Evolutionary conservation across 768 basidiomycete genomes (phyloP), one percentile per base, ranked within the genome.

Genomic region (Sporobolomyces pararoseus): DNA sequence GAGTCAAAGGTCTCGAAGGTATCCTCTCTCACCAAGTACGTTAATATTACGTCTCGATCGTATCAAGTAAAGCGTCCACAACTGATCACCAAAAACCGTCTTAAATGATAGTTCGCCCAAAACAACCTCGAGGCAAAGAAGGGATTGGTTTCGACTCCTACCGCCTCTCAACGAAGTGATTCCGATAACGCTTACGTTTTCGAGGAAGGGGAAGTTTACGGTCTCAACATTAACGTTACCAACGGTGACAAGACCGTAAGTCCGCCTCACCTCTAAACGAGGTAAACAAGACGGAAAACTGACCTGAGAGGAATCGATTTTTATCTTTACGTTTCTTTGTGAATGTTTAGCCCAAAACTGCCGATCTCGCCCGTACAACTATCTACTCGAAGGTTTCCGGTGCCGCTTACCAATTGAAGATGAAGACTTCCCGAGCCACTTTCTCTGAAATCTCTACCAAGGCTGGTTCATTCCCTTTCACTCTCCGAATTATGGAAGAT

Each of bases 371-470:
- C 19, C 44, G 85, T 78, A 96, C 94, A 63, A 89, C 90, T 44
- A 87, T 99, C 78, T 96, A 90, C 84, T 93, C 96, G 79, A 80
- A 81, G 67, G 76, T 80, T 82, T n/a, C 52, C 29, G 85, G 10
- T 85, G 91, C 68, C 17, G 94, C 90, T 47, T 98, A 98, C 82
- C 90, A 92, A 79, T 84, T 98, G 78, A 98, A 98, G 84, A 88
- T 95, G 87, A 97, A 95, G 83, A 95, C 89, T 72, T 94, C 93
- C 51, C 89, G 95, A 72, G 86, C 88, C n/a, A 88, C 95, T 49
- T 98, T 97, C 82, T 89, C 90, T 58, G 95, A 98, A 81, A 90
- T 97, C 76, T 90, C 94, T 82, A 94, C 92, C 84, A 98, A 97
- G 81, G 91, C 96, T 49, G 95, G 95, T 31, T 85, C 91, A 7